Percentiles rank a stretch among this genome's conserved stretches.
These are phyloP conservation scores for Aschersonia sp. DNA, from an alignment of 2,329 filamentous ascomycete genomes.

Conservation along the genomic window DNA sequence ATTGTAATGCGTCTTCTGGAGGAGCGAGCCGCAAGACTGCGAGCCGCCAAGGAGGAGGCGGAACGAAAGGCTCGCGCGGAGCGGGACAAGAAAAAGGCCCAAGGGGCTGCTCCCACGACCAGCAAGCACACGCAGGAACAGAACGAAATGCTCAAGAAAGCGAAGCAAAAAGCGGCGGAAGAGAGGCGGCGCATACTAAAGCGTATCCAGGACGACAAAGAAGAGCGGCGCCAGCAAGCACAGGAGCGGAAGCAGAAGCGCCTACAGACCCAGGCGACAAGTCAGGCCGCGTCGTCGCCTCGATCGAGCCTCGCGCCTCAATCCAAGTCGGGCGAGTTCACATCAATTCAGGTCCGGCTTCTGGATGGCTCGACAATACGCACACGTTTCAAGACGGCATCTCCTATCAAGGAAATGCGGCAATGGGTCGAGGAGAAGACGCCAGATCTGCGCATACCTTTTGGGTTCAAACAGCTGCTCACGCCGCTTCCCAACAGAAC, in stretches of 20 bases:
- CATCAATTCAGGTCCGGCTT: conserved; percentile 61
- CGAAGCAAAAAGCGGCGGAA: conserved; percentile 49
- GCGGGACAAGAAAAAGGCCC: conserved; percentile 29
- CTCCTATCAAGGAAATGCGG: conserved; percentile 56
- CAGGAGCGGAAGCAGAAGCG: conserved; percentile 33
- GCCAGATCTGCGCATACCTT: conserved; percentile 46
- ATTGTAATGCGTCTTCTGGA: conserved; percentile 26
- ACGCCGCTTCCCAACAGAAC: conserved; percentile 62
- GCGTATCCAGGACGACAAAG: conserved; percentile 65
- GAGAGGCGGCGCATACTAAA: conserved; percentile 60
- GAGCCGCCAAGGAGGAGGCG: conserved; percentile 25
- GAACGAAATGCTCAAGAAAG: conserved; percentile 43
- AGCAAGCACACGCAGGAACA: conserved; percentile 24
- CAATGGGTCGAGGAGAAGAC: conserved; percentile 59
- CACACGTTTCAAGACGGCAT: conserved; percentile 49
- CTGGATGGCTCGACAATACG: conserved; percentile 76
- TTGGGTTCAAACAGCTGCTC: conserved; percentile 72
- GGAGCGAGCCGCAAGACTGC: conserved; percentile 33
- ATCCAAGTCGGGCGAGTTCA: conserved; percentile 14
- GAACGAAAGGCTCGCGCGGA: conserved; percentile 36
- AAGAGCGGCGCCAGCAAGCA: conserved; percentile 45
- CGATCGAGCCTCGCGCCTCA: conserved; percentile 16
- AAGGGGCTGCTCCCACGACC: conserved; percentile 22
- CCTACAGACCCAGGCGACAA: conserved; percentile 13
- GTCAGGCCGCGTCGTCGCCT: conserved; percentile 15